Conservation (phyloP, 306 rosid species). For the Dalbergia cultrata region DNA sequence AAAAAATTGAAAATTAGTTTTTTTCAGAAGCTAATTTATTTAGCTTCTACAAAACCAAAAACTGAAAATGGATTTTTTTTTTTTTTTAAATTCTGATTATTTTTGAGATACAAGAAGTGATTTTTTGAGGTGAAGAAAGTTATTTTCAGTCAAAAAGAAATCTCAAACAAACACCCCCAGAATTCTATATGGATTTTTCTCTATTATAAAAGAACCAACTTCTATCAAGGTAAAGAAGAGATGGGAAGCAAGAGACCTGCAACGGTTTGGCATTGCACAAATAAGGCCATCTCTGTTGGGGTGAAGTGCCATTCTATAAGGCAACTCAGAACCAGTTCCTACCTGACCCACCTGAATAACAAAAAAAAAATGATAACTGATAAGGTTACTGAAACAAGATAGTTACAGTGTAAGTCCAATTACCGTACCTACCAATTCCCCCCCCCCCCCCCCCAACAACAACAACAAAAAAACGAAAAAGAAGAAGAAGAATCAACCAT, state of each 20-base stretch:
- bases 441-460: not conserved
- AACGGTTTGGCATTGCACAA: constrained; percentile 75
- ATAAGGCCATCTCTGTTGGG: constrained; percentile 79
- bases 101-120: too few relatives aligned
- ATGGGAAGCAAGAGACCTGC: constrained; percentile 69
- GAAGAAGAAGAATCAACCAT: not conserved
- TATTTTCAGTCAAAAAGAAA: too few relatives aligned
- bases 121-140: too few relatives aligned
- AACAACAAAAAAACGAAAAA: constrained; percentile 4
- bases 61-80: too few relatives aligned
- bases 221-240: constrained; percentile 26
- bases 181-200: not conserved
- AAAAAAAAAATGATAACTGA: constrained; percentile 28
- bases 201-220: not conserved
- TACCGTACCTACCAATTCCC: not conserved
- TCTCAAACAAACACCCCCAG: too few relatives aligned
- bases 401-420: constrained; percentile 3
- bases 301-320: constrained; percentile 89
- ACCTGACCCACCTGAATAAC: constrained; percentile 77
- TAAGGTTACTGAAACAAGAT: constrained; percentile 34
- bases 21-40: too few relatives aligned
- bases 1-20: too few relatives aligned
- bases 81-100: too few relatives aligned
- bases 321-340: constrained; percentile 74
- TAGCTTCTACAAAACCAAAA: too few relatives aligned